These are phyloP conservation scores for Fonsecaea multimorphosa DNA, from an alignment of 2,329 filamentous ascomycete genomes.

Conservation along the genomic window DNA sequence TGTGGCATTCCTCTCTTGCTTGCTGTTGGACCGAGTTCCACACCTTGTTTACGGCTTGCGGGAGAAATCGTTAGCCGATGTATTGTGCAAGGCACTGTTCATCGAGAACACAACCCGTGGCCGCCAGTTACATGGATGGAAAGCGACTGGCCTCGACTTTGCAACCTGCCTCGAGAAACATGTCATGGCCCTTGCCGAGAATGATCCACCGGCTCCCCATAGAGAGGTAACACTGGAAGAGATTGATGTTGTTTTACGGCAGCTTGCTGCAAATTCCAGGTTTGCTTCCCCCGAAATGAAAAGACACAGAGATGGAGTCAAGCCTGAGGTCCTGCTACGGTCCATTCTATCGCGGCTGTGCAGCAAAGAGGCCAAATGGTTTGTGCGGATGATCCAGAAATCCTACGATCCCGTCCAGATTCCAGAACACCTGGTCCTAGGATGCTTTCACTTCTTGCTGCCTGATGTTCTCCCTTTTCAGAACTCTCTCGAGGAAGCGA, in stretches of 20 bases:
- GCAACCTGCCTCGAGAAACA: slow-evolving; percentile 70
- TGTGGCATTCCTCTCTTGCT: slow-evolving; percentile 72
- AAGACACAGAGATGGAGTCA: slow-evolving; percentile 45
- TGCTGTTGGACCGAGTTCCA: slow-evolving; percentile 76
- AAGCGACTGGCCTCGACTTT: slow-evolving; percentile 68
- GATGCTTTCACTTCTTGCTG: slow-evolving; percentile 70
- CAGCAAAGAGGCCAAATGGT: slow-evolving; percentile 81
- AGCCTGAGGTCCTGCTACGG: slow-evolving; percentile 58
- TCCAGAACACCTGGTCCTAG: slow-evolving; percentile 62
- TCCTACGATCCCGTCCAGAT: slow-evolving; percentile 71
- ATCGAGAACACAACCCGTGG: slow-evolving; percentile 66
- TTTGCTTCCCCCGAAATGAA: slow-evolving; percentile 73
- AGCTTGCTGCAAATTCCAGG: slow-evolving; percentile 69
- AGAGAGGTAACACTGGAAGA: slow-evolving; percentile 70
- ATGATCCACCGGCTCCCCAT: slow-evolving; percentile 42
- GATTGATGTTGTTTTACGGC: slow-evolving; percentile 70
- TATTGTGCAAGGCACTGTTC: slow-evolving; percentile 70
- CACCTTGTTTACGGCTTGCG: slow-evolving; percentile 80
- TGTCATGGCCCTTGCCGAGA: slow-evolving; percentile 66
- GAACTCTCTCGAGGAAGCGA: slow-evolving; percentile 35
- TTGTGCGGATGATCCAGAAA: slow-evolving; percentile 80
- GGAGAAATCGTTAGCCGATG: slow-evolving; percentile 63
- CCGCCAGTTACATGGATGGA: slow-evolving; percentile 68
- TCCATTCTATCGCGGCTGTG: slow-evolving; percentile 65
- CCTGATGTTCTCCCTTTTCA: slow-evolving; percentile 54